A percentile compares a stretch with the other conserved stretches of the same genome.
Conservation (phyloP, 2,329 filamentous ascomycete genomes). For the Nemania sp. region DNA sequence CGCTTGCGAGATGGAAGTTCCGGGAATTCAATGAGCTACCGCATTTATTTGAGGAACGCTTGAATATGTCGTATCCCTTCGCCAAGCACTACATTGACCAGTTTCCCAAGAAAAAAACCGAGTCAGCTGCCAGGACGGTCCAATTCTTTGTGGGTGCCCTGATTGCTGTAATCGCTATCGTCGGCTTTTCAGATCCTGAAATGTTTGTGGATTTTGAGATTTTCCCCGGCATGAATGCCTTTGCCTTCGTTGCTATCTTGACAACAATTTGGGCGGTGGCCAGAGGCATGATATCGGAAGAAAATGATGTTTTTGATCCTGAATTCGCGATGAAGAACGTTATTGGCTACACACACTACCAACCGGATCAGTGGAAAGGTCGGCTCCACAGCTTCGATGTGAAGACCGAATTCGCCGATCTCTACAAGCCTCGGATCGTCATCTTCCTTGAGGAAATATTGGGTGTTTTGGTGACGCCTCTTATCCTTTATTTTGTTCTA, state of each 20-base stretch:
- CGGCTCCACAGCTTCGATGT: slow-evolving; percentile 94
- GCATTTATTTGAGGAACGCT: slow-evolving; percentile 85
- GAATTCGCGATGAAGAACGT: slow-evolving; percentile 87
- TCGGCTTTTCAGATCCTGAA: slow-evolving; percentile 87
- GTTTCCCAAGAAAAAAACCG: slow-evolving; percentile 92
- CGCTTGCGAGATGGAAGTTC: slow-evolving; percentile 96
- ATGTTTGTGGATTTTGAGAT: slow-evolving; percentile 91
- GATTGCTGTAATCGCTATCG: slow-evolving; percentile 80
- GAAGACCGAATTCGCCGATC: slow-evolving; percentile 81
- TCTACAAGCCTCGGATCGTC: slow-evolving; percentile 90
- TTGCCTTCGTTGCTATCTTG: slow-evolving; percentile 88
- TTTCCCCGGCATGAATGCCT: slow-evolving; percentile 80
- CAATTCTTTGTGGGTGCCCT: slow-evolving; percentile 87
- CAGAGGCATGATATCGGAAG: slow-evolving; percentile 81
- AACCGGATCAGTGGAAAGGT: slow-evolving; percentile 84
- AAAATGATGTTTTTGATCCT: slow-evolving; percentile 87
- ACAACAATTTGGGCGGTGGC: slow-evolving; percentile 82
- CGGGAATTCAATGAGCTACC: slow-evolving; percentile 96
- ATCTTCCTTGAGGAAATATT: slow-evolving; percentile 93
- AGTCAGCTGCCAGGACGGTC: slow-evolving; percentile 81
- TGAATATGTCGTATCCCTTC: slow-evolving; percentile 94
- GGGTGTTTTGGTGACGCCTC: slow-evolving; percentile 88
- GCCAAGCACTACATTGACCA: slow-evolving; percentile 92
- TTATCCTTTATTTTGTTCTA: slow-evolving; percentile 83
- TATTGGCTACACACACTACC: slow-evolving; percentile 90